Conservation (phyloP, 2,329 filamentous ascomycete species). For the Thermothelomyces thermophilus region DNA sequence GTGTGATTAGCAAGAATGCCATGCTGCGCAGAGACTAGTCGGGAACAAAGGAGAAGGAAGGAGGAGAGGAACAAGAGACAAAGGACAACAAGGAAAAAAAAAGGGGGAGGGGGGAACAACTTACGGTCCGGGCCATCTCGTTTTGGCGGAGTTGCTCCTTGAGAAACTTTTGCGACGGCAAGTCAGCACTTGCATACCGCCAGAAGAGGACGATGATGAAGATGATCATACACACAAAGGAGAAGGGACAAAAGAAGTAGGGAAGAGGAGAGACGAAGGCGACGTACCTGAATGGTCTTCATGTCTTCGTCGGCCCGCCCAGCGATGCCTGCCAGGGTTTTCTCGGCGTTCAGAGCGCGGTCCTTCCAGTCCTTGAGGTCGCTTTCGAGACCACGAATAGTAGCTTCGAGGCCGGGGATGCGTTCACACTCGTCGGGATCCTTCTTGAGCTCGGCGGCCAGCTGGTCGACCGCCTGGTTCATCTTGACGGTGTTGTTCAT, state of each 20-base stretch:
- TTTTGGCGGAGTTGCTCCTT: slow-evolving; percentile 12
- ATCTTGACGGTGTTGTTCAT: slow-evolving; percentile 6
- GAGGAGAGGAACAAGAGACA: too few species aligned
- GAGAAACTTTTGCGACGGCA: slow-evolving; percentile 6
- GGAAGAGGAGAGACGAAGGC: background rate
- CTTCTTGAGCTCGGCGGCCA: slow-evolving; percentile 4
- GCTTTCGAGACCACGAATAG: background rate
- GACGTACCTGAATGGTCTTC: slow-evolving; percentile 13
- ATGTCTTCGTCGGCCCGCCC: slow-evolving; percentile 6
- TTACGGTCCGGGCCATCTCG: slow-evolving; percentile 9
- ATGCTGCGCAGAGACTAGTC: too few species aligned
- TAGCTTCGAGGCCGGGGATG: background rate
- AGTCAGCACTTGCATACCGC: background rate
- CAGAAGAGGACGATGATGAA: background rate
- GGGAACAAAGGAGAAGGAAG: too few species aligned
- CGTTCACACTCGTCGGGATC: background rate
- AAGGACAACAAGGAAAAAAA: too few species aligned
- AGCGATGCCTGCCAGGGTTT: background rate
- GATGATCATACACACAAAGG: too few species aligned
- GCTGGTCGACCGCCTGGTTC: background rate
- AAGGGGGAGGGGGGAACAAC: background rate
- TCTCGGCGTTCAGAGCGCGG: background rate
- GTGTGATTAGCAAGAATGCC: background rate
- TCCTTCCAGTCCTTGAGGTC: slow-evolving; percentile 6
- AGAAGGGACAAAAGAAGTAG: background rate